A percentile compares a stretch with the other conserved stretches of the same genome.
Evolutionary conservation across 2,329 filamentous ascomycete species (phyloP).

Genomic region (Plectosphaerella plurivora): DNA sequence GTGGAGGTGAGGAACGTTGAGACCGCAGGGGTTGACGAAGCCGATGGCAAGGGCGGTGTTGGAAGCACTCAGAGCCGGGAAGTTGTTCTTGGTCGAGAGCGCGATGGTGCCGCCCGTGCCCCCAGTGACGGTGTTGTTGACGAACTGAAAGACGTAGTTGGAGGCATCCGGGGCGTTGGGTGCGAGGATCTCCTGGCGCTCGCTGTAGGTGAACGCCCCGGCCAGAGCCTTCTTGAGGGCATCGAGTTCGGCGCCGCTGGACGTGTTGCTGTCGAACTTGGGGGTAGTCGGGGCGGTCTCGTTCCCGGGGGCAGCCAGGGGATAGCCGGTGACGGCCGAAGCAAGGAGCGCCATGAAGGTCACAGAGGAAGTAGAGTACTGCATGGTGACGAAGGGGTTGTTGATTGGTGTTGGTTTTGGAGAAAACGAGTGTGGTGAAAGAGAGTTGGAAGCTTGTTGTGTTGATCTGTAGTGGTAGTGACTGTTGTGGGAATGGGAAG

Average conservation of each 20-base stretch:
- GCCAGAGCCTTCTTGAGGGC: neutral
- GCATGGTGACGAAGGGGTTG: neutral
- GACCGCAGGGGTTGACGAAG: slow-evolving; percentile 37
- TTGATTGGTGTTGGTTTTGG: too few species aligned
- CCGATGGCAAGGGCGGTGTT: slow-evolving; percentile 35
- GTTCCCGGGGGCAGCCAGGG: neutral
- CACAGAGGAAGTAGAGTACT: neutral
- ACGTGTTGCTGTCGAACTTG: neutral
- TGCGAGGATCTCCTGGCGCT: neutral
- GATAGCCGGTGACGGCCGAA: neutral
- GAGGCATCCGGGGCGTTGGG: neutral
- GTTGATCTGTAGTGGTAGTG: too few species aligned
- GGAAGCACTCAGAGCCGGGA: slow-evolving; percentile 36
- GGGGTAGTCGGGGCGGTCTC: neutral
- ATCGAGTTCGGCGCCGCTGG: neutral
- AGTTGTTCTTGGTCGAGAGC: slow-evolving; percentile 18
- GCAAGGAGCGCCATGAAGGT: neutral
- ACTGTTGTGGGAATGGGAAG: too few species aligned
- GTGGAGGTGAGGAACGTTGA: slow-evolving; percentile 39
- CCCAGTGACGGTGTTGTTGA: slow-evolving; percentile 12
- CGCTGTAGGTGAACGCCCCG: neutral
- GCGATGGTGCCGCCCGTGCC: slow-evolving; percentile 14
- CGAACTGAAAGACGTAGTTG: slow-evolving; percentile 16
- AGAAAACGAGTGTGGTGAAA: too few species aligned
- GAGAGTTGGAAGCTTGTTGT: too few species aligned